Evolutionary conservation across 1,284 basidiomycete genomes (phyloP).

Genomic region (Melanopsichium pennsylvanicum): DNA sequence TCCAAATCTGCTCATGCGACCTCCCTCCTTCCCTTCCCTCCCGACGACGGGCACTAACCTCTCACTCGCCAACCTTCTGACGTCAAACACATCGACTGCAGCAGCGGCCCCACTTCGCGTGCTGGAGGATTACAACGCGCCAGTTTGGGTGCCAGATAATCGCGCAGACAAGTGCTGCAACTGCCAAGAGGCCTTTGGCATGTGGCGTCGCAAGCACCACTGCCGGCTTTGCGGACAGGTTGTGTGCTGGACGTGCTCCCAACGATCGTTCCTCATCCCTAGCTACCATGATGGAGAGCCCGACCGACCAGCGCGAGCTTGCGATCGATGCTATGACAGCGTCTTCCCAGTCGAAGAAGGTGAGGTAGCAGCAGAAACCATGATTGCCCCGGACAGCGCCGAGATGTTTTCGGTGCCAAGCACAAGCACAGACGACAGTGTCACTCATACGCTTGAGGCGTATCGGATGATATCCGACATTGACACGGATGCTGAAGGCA

Average conservation of each 20-base stretch:
- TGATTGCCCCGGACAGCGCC: slow-evolving; percentile 9
- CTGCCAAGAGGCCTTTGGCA: slow-evolving; percentile 79
- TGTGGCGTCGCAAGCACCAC: slow-evolving; percentile 84
- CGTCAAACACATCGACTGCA: slow-evolving; percentile 15
- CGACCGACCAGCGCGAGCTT: slow-evolving; percentile 77
- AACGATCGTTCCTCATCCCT: slow-evolving; percentile 62
- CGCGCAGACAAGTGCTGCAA: slow-evolving; percentile 82
- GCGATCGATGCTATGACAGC: slow-evolving; percentile 83
- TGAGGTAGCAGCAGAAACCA: slow-evolving; percentile 1
- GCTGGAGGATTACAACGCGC: slow-evolving; percentile 87
- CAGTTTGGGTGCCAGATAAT: slow-evolving; percentile 89
- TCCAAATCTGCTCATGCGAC: slow-evolving; percentile 39
- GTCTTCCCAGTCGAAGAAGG: slow-evolving; percentile 71
- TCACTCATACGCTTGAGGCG: slow-evolving; percentile 10
- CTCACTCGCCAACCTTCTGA: slow-evolving; percentile 32
- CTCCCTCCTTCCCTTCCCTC: slow-evolving; percentile 41
- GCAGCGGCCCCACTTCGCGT: slow-evolving; percentile 38
- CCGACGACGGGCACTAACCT: slow-evolving; percentile 18
- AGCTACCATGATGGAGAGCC: slow-evolving; percentile 57
- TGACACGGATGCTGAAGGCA: slow-evolving; percentile 19
- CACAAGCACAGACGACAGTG: slow-evolving; percentile 35
- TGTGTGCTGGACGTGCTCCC: slow-evolving; percentile 77
- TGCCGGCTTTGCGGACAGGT: slow-evolving; percentile 87
- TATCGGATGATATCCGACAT: slow-evolving; percentile 12
- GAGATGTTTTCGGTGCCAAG: slow-evolving; percentile 36